These are phyloP conservation scores for Petrea volubilis DNA, from an alignment of 257 asterid genomes.

Conservation along the genomic window DNA sequence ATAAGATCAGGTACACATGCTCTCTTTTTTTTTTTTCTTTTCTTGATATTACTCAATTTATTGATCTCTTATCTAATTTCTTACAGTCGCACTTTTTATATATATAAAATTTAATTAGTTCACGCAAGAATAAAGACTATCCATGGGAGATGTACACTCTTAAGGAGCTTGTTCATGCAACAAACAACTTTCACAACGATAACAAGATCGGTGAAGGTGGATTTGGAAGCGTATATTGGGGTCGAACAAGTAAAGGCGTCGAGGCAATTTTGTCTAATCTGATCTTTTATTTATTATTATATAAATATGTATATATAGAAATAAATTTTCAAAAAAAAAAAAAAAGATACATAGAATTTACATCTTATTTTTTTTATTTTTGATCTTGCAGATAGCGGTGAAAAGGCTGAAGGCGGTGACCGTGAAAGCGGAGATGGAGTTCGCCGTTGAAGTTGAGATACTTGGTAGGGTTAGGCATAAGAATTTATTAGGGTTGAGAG, in stretches of 20 bases:
- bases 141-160: constrained; percentile 79
- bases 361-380: neutral
- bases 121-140: constrained; percentile 40
- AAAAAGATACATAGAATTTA: neutral
- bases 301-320: neutral
- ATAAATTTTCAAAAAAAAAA: neutral
- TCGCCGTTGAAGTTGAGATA: constrained; percentile 77
- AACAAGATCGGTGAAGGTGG: constrained; percentile 90
- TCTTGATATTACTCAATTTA: neutral
- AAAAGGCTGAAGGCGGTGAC: constrained; percentile 75
- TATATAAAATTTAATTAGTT: constrained; percentile 9
- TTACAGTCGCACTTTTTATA: neutral
- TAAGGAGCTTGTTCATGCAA: constrained; percentile 66
- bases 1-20: constrained; percentile 26
- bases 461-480: constrained; percentile 81
- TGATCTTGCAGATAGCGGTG: constrained; percentile 57
- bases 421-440: constrained; percentile 86
- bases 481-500: constrained; percentile 70
- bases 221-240: constrained; percentile 88
- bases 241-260: constrained; percentile 69
- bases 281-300: neutral
- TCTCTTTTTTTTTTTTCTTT: neutral
- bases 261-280: constrained; percentile 41
- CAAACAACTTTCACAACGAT: constrained; percentile 69
- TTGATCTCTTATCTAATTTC: neutral